Percentiles rank a stretch among this genome's conserved stretches.
phyloP scores from a whole-genome alignment of 1,284 basidiomycete genomes.

The Stereum hirsutum region DNA sequence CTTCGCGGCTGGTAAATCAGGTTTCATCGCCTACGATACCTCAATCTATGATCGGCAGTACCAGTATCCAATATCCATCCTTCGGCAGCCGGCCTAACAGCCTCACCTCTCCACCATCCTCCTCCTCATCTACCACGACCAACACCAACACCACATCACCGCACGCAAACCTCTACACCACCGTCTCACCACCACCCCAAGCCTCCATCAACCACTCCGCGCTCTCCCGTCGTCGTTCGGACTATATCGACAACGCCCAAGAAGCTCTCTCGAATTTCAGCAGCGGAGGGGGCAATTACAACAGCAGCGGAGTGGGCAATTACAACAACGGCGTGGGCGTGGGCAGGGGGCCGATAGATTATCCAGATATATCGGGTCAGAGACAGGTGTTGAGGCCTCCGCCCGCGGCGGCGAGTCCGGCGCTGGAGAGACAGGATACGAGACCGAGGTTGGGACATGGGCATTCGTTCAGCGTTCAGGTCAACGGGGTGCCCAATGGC shows the following conservation, averaged over 20 bases:
- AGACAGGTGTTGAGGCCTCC: conserved; percentile 68
- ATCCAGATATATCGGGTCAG: conserved; percentile 60
- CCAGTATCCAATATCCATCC: conserved; percentile 37
- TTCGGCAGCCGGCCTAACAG: conserved; percentile 22
- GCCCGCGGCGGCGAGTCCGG: conserved; percentile 60
- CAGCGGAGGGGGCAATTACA: too few relatives aligned
- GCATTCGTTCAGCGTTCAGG: conserved; percentile 19
- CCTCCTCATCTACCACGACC: too few relatives aligned
- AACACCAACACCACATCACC: too few relatives aligned
- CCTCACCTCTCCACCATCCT: conserved; percentile 43
- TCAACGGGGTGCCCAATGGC: conserved; percentile 23
- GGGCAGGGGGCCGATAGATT: conserved; percentile 61
- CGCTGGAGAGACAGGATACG: conserved; percentile 57
- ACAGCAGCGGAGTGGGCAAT: too few relatives aligned
- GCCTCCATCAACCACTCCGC: conserved; percentile 70
- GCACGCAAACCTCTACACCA: too few relatives aligned
- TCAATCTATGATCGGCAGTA: conserved; percentile 21
- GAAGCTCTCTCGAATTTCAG: conserved; percentile 50
- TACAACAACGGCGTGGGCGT: too few relatives aligned
- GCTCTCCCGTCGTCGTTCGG: conserved; percentile 65
- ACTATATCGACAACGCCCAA: conserved; percentile 73
- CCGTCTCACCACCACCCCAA: too few relatives aligned
- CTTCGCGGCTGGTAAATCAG: conserved; percentile 10
- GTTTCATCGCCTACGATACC: conserved; percentile 21
- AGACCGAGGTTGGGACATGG: conserved; percentile 34